Base-by-base conservation (phyloP, 371 early-diverging fungal genomes). In the Polyrhizophydium stewartii region DNA sequence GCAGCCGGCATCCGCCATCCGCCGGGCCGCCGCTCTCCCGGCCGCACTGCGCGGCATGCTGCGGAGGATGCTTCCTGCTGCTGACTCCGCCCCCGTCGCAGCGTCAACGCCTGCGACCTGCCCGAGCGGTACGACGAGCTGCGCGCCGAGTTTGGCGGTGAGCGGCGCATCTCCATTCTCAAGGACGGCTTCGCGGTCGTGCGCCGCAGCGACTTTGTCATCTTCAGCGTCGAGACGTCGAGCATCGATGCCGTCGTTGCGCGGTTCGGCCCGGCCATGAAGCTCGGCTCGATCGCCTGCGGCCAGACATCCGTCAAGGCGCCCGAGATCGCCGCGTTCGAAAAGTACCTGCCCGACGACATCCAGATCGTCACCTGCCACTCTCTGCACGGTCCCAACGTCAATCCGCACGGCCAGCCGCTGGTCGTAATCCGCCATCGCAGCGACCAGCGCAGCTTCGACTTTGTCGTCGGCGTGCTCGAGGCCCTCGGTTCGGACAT, bases 141-240 rank as follows among this genome's bases (percentile, higher is more conserved):
- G n/a, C 66, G 82, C 57, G 65, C 77, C 30, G 81, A 84, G 45
- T 82, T 87, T 56, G 64, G 76, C 70, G 85, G 85, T 79, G 38
- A 28, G 27, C 3, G 16, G 12, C 77, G 79, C 9, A 74, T 94
- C 64, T 82, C 78, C 43, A 88, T 93, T 27, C 74, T 85, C 52
- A 76, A 65, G 25, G 94, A 96, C 72, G 96, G 96, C 28, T 90
- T 83, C 64, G 84, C 82, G 43, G 89, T 96, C 13, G 87, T 91
- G 10, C 85, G 96, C 45, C 71, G 81, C 41, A 86, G 91, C 59
- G 96, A 96, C 71, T 89, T 86, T 74, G 90, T 95, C 60, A 85
- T 97, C 72, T 97, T 94, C 83, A 89, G 92, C 2, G 96, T 97
- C 7, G 96, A 96, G 61, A 94, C 97, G 5, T 90, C 90, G 63